phyloP scores from a whole-genome alignment of 1,139 yeast genomes.

The Kodamaea plutei region DNA sequence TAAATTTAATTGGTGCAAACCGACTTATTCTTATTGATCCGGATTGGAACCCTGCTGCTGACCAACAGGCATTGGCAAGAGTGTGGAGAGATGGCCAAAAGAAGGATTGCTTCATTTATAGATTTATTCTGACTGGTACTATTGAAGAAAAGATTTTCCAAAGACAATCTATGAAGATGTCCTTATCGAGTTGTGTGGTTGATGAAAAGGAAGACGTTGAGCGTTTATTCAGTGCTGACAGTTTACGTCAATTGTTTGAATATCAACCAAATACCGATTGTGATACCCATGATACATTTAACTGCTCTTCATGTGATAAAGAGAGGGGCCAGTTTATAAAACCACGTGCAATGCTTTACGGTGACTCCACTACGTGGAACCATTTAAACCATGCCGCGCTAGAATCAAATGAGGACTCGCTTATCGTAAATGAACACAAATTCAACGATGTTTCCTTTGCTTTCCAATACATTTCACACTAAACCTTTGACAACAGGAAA shows the following conservation, averaged over 20 bases:
- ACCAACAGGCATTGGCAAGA: conserved; percentile 95
- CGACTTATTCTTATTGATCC: conserved; percentile 87
- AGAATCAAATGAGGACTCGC: conserved; percentile 64
- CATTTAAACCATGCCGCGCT: conserved; percentile 69
- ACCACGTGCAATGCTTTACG: conserved; percentile 89
- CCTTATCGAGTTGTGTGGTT: conserved; percentile 91
- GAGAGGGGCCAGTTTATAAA: conserved; percentile 54
- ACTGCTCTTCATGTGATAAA: conserved; percentile 75
- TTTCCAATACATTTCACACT: conserved; percentile 89
- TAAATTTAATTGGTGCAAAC: conserved; percentile 93
- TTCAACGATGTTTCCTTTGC: conserved; percentile 76
- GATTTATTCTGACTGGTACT: conserved; percentile 91
- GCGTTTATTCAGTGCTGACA: conserved; percentile 80
- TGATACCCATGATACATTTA: conserved; percentile 90
- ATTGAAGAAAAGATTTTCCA: conserved; percentile 96
- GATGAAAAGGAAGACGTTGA: conserved; percentile 97
- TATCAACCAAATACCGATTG: conserved; percentile 67
- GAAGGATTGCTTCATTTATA: conserved; percentile 90
- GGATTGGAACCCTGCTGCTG: conserved; percentile 99
- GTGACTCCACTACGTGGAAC: conserved; percentile 98
- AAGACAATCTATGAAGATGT: conserved; percentile 93
- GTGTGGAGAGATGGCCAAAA: conserved; percentile 99
- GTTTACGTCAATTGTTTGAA: conserved; percentile 69
- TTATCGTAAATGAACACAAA: conserved; percentile 68
- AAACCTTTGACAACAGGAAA: conserved; percentile 5